Percentiles rank a stretch among this genome's conserved stretches.
These are phyloP conservation scores for Eucalyptus sp. DNA, from an alignment of 345 rosid genomes.

Conservation along the genomic window DNA sequence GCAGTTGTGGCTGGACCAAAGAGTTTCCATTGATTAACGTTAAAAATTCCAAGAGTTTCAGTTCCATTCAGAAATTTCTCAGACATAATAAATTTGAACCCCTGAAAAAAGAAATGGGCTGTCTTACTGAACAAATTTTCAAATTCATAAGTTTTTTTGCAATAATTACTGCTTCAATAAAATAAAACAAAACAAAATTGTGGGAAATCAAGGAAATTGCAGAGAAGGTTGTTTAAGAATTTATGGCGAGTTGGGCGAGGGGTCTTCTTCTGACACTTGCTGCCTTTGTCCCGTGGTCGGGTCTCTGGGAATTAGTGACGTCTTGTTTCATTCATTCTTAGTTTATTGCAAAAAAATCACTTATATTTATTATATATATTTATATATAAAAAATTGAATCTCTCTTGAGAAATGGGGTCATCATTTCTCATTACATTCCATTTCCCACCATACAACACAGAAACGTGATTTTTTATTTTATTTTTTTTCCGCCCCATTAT, in stretches of 20 bases:
- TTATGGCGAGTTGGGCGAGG: not conserved
- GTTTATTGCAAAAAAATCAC: not conserved
- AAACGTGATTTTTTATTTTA: not conserved
- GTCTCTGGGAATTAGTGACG: not conserved
- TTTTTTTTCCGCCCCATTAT: not conserved
- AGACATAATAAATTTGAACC: not conserved
- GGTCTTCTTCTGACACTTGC: not conserved
- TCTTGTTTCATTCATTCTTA: not conserved
- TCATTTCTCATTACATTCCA: not conserved
- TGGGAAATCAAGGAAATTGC: not conserved
- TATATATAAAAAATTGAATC: not conserved
- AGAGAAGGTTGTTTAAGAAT: not conserved
- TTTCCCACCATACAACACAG: not conserved
- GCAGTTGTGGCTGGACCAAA: not conserved
- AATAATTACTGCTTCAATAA: not conserved
- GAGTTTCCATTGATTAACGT: not conserved
- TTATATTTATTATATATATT: not conserved
- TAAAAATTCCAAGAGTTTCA: not conserved
- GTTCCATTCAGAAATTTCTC: not conserved
- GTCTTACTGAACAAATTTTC: not conserved
- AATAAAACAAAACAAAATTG: not conserved
- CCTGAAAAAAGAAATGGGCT: not conserved
- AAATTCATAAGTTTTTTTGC: not conserved
- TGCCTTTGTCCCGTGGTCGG: not conserved
- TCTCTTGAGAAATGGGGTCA: not conserved